Evolutionary conservation across 225 moss, liverwort and hornwort genomes (phyloP), one percentile per base, ranked within the genome.

Genomic region (Takakia lepidozioides): DNA sequence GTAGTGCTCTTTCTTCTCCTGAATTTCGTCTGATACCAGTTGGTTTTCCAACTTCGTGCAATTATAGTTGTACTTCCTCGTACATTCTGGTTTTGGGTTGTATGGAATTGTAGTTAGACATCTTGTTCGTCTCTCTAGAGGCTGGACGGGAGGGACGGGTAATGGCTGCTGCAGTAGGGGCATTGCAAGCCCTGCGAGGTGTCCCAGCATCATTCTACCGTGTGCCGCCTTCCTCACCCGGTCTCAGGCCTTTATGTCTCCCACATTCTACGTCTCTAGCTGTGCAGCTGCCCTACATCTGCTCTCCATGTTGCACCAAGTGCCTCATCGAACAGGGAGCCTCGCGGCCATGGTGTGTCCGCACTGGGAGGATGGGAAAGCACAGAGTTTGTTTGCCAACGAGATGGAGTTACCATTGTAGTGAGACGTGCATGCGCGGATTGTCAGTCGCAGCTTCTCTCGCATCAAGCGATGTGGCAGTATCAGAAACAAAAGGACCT

Each of bases 101-200:
- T 14, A 38, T 5, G 17, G 38, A 38, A 38, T 38, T 5, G 6
- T 7, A 20, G 7, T 14, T 19, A 17, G 41, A 7, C 19, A 39
- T 39, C 0, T 15, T 39, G 8, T 15, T n/a, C n/a, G 19, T 39
- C 4, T n/a, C 11, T 5, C 32, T n/a, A 39, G 14, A 39, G 39
- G 11, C 18, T 18, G n/a, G 41, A 41, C 14, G 10, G 4, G 18
- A 2, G 5, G 2, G 41, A 20, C 17, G 10, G 2, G 2, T 16
- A 47, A 78, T 78, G 77, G 77, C 68, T 32, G 64, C 72, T 48
- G 72, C 72, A 24, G 56, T 66, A 38, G 67, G 76, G 39, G 60
- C 71, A 22, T 62, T 60, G 61, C 58, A 72, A 15, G 77, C 72
- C 39, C 61, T 77, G 58, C 60, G 72, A 15, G 72, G 77, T 43